phyloP scores from a whole-genome alignment of 192 early-diverging fungal species.

The Coemansia pectinata region DNA sequence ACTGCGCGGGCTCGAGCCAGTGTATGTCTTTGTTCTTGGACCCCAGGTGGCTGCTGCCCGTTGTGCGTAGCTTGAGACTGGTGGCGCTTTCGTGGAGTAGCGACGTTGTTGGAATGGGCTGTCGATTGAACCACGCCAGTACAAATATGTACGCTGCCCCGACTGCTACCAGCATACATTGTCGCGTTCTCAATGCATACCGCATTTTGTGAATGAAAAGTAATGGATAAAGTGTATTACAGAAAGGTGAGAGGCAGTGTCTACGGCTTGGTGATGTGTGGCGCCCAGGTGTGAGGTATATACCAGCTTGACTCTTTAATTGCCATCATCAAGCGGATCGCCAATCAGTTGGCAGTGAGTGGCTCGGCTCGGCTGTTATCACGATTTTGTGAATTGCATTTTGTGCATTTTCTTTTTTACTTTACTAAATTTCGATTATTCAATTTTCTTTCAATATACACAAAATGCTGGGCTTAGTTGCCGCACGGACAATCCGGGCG shows the following conservation, averaged over 20 bases:
- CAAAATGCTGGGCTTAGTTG: slow-evolving; percentile 35
- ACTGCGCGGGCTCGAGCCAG: slow-evolving; percentile 46
- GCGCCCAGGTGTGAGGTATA: too few relatives aligned
- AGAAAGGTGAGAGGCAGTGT: too few relatives aligned
- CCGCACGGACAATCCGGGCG: slow-evolving; percentile 23
- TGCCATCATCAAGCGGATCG: too few relatives aligned
- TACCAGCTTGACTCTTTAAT: too few relatives aligned
- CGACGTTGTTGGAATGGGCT: slow-evolving; percentile 50
- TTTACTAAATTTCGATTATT: too few relatives aligned
- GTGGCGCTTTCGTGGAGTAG: slow-evolving; percentile 45
- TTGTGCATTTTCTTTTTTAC: too few relatives aligned
- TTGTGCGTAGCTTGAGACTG: slow-evolving; percentile 25
- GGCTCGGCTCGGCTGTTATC: not conserved
- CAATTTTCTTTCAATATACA: not conserved
- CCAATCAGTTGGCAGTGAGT: too few relatives aligned
- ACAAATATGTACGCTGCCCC: slow-evolving; percentile 44
- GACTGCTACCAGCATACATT: slow-evolving; percentile 43
- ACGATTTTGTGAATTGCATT: too few relatives aligned
- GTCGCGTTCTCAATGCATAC: slow-evolving; percentile 45
- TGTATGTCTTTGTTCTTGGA: slow-evolving; percentile 33
- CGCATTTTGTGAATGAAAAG: slow-evolving; percentile 25
- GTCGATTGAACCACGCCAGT: slow-evolving; percentile 53
- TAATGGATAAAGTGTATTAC: not conserved
- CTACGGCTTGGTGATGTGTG: too few relatives aligned
- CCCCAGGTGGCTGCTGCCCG: slow-evolving; percentile 20